Evolutionary conservation across 164 flowering plant genomes (phyloP).

Genomic region (Nelumbo lutea): DNA sequence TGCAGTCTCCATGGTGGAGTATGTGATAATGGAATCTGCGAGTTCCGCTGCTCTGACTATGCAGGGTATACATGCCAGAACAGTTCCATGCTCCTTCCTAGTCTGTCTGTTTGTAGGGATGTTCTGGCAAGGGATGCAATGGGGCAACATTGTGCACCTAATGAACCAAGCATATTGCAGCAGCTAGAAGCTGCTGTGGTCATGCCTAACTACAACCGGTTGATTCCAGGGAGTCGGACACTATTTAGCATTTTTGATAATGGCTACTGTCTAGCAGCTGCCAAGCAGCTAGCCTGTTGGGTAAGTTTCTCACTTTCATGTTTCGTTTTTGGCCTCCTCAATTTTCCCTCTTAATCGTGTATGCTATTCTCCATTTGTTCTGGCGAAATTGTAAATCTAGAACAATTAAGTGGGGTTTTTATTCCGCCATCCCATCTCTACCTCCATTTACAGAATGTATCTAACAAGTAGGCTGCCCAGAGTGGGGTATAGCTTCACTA

Average conservation of each 20-base stretch:
- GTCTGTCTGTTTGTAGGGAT: slow-evolving; percentile 73
- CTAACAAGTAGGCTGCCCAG: too few relatives aligned
- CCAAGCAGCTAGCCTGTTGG: slow-evolving; percentile 97
- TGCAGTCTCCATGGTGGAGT: slow-evolving; percentile 99
- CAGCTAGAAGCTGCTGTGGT: slow-evolving; percentile 97
- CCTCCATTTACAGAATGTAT: too few relatives aligned
- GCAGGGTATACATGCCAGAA: slow-evolving; percentile 98
- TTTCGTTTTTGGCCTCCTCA: too few relatives aligned
- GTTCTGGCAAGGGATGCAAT: slow-evolving; percentile 57
- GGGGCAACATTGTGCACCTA: slow-evolving; percentile 96
- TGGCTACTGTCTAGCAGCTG: slow-evolving; percentile 81
- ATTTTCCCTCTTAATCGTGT: too few relatives aligned
- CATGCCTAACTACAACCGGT: slow-evolving; percentile 82
- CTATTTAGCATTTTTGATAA: slow-evolving; percentile 58
- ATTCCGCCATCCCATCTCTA: too few relatives aligned
- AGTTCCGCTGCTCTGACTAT: slow-evolving; percentile 97
- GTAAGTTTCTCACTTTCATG: slow-evolving; percentile 34
- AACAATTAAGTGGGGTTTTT: too few relatives aligned
- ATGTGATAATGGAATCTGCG: slow-evolving; percentile 93
- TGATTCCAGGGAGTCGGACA: slow-evolving; percentile 78
- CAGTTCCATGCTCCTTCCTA: slow-evolving; percentile 71
- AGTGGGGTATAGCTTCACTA: too few relatives aligned
- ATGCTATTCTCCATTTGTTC: too few relatives aligned
- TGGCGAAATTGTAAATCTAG: too few relatives aligned
- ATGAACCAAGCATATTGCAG: slow-evolving; percentile 77